Evolutionary conservation across 1,284 basidiomycete species (phyloP).

Genomic region (Sutorius eximius): DNA sequence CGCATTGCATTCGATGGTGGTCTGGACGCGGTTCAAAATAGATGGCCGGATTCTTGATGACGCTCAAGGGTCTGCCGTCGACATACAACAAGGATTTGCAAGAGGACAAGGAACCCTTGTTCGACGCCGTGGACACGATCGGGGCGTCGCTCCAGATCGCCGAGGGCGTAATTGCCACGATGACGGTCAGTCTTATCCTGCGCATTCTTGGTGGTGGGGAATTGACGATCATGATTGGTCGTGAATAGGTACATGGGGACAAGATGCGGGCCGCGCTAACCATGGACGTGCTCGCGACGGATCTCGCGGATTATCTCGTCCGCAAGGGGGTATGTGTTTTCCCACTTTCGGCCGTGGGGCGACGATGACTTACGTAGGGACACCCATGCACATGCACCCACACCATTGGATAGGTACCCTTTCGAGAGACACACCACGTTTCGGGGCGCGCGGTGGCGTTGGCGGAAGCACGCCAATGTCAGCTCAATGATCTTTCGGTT

Average conservation of each 20-base stretch:
- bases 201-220: neutral
- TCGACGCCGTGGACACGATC: slow-evolving; percentile 90
- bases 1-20: neutral
- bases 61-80: slow-evolving; percentile 93
- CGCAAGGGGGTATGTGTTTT: slow-evolving; percentile 81
- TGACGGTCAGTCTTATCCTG: slow-evolving; percentile 58
- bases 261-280: slow-evolving; percentile 92
- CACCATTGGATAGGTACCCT: slow-evolving; percentile 64
- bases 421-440: slow-evolving; percentile 98
- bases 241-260: slow-evolving; percentile 73
- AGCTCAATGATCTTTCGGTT: slow-evolving; percentile 79
- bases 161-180: slow-evolving; percentile 90
- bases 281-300: slow-evolving; percentile 96
- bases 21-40: slow-evolving; percentile 29
- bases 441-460: slow-evolving; percentile 95
- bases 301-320: slow-evolving; percentile 96
- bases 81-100: slow-evolving; percentile 99
- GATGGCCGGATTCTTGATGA: slow-evolving; percentile 99
- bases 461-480: slow-evolving; percentile 81
- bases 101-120: slow-evolving; percentile 97
- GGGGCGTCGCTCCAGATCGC: slow-evolving; percentile 90
- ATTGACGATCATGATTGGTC: neutral
- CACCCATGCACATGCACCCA: neutral
- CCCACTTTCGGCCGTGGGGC: neutral
- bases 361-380: neutral